Conservation (phyloP, 2,329 filamentous ascomycete species). For the Dichotomopilus funicola region DNA sequence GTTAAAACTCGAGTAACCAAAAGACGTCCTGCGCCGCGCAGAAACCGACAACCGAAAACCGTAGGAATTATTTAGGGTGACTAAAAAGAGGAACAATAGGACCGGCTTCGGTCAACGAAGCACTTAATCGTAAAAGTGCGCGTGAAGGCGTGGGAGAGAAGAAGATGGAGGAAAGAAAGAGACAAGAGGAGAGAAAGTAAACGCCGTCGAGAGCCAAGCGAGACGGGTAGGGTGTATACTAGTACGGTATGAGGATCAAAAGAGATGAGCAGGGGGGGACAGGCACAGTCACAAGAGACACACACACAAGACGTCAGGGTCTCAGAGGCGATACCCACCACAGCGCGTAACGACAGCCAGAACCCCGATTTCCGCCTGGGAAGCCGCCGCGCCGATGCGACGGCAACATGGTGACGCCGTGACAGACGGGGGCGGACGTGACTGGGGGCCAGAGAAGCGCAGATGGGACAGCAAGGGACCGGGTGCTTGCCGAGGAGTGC, state of each 20-base stretch:
- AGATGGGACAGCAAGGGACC: slow-evolving; percentile 10
- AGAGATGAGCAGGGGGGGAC: slow-evolving; percentile 23
- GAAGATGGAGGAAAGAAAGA: slow-evolving; percentile 25
- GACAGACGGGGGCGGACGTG: slow-evolving; percentile 13
- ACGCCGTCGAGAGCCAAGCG: no score
- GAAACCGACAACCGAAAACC: slow-evolving; percentile 23
- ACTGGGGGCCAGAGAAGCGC: slow-evolving; percentile 14
- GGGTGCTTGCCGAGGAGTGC: slow-evolving; percentile 5
- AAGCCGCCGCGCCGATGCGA: no score
- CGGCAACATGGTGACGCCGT: neutral
- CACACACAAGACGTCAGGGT: neutral
- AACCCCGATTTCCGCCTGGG: slow-evolving; percentile 9
- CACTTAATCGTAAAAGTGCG: slow-evolving; percentile 27
- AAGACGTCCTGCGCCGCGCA: slow-evolving; percentile 29
- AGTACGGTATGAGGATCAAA: neutral
- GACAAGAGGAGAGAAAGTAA: slow-evolving; percentile 21
- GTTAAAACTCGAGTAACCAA: slow-evolving; percentile 16
- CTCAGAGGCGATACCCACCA: slow-evolving; percentile 16
- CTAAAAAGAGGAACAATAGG: slow-evolving; percentile 37
- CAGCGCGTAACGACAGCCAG: slow-evolving; percentile 20
- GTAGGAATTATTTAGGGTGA: slow-evolving; percentile 29
- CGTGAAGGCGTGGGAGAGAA: slow-evolving; percentile 27
- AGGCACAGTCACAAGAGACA: neutral
- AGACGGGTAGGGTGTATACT: no score
- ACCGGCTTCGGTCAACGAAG: slow-evolving; percentile 43